Percentiles rank a stretch among this genome's conserved stretches.
Evolutionary conservation across 371 early-diverging fungal genomes (phyloP).

Genomic region (Chytridium lagenaria): DNA sequence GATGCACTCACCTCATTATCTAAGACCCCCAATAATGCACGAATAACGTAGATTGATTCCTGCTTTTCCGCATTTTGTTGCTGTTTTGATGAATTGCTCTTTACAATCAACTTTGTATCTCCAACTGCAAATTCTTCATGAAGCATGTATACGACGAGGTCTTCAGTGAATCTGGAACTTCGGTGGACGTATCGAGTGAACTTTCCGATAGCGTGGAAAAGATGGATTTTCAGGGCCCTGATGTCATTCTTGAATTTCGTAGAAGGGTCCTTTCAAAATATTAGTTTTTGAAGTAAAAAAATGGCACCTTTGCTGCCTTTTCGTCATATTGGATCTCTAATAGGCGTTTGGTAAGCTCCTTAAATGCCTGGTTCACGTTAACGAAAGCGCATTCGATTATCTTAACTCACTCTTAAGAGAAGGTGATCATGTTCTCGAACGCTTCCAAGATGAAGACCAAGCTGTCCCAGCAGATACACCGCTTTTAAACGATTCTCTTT

Average conservation of each 20-base stretch:
- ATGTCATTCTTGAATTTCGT: slow-evolving; percentile 22
- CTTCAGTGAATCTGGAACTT: slow-evolving; percentile 45
- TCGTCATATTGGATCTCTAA: slow-evolving; percentile 51
- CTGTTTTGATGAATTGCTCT: slow-evolving; percentile 14
- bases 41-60: slow-evolving; percentile 42
- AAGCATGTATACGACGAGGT: slow-evolving; percentile 52
- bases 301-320: slow-evolving; percentile 33
- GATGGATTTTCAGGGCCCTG: slow-evolving; percentile 51
- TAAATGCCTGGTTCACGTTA: slow-evolving; percentile 42
- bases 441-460: slow-evolving; percentile 48
- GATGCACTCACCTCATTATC: slow-evolving; percentile 48
- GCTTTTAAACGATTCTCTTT: slow-evolving; percentile 59
- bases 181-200: slow-evolving; percentile 43
- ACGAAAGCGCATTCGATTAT: neutral
- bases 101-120: slow-evolving; percentile 37
- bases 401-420: slow-evolving; percentile 39
- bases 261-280: neutral
- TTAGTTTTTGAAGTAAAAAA: neutral
- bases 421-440: slow-evolving; percentile 51
- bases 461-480: slow-evolving; percentile 53
- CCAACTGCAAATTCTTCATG: slow-evolving; percentile 50
- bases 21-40: slow-evolving; percentile 48
- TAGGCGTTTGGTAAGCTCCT: slow-evolving; percentile 42
- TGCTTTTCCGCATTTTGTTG: slow-evolving; percentile 12
- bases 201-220: slow-evolving; percentile 58